Evolutionary conservation across 192 early-diverging fungal genomes (phyloP).

Genomic region (Coemansia sp.): DNA sequence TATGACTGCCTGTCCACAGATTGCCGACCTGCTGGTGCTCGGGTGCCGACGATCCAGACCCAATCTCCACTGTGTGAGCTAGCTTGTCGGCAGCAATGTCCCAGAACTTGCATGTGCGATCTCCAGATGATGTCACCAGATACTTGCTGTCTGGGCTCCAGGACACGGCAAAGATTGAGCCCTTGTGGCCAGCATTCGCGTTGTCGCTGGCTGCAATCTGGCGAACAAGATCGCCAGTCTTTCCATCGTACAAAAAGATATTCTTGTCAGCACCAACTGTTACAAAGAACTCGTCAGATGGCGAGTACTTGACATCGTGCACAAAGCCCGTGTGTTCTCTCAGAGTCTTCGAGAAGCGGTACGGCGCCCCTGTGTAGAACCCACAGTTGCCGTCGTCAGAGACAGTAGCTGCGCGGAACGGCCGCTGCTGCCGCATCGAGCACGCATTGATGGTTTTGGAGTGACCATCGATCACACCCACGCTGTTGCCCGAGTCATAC

Average conservation of each 20-base stretch:
- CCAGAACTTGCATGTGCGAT: constrained; percentile 90
- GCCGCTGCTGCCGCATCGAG: constrained; percentile 84
- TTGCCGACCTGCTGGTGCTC: constrained; percentile 93
- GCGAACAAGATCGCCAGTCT: constrained; percentile 76
- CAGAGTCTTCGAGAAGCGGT: constrained; percentile 73
- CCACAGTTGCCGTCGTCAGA: constrained; percentile 89
- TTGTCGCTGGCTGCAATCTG: constrained; percentile 50
- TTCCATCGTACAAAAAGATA: constrained; percentile 92
- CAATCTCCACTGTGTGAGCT: constrained; percentile 62
- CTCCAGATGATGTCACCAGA: constrained; percentile 82
- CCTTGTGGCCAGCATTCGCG: constrained; percentile 66
- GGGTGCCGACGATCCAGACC: constrained; percentile 31
- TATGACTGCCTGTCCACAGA: constrained; percentile 76
- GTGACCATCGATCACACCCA: constrained; percentile 91
- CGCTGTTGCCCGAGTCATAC: constrained; percentile 85
- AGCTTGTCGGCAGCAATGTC: constrained; percentile 74
- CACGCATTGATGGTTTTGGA: constrained; percentile 86
- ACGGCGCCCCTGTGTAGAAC: constrained; percentile 93
- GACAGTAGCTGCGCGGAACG: constrained; percentile 88
- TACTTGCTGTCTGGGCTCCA: constrained; percentile 84
- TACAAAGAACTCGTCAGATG: constrained; percentile 78
- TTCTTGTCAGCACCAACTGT: constrained; percentile 85
- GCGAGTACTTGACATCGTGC: constrained; percentile 83
- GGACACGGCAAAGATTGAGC: constrained; percentile 80
- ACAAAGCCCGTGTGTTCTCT: constrained; percentile 89